A percentile compares a stretch with the other conserved stretches of the same genome.
These are phyloP conservation scores for Schizosaccharomyces octosporus DNA, from an alignment of 805 yeast species.

Conservation along the genomic window DNA sequence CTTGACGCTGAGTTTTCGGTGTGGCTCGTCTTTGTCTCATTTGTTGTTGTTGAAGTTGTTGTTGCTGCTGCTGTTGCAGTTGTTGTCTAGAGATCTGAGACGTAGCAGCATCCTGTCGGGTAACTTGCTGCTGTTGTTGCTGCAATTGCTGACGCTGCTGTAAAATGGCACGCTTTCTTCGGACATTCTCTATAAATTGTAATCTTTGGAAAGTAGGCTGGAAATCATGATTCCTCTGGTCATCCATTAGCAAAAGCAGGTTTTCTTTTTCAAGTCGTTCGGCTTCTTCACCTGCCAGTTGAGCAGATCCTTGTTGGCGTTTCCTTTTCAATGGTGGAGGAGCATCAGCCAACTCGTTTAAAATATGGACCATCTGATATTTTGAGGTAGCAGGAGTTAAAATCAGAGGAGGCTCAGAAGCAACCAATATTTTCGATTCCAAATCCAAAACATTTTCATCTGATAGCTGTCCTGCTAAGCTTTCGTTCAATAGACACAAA, in stretches of 20 bases:
- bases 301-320: not conserved
- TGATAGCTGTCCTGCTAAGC: not conserved
- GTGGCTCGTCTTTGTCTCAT: not conserved
- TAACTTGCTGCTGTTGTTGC: not conserved
- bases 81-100: not conserved
- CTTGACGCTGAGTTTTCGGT: not conserved
- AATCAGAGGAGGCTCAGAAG: not conserved
- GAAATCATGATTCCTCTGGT: not conserved
- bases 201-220: conserved; percentile 1
- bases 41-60: not conserved
- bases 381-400: not conserved
- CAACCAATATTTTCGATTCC: not conserved
- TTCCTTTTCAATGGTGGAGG: not conserved
- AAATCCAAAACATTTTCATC: not conserved
- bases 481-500: not conserved
- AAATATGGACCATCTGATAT: not conserved
- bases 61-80: not conserved
- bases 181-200: not conserved
- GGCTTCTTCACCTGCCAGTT: conserved; percentile 1
- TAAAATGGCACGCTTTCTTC: not conserved
- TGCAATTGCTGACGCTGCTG: not conserved
- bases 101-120: not conserved
- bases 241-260: conserved; percentile 1
- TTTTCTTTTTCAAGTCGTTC: conserved; percentile 1
- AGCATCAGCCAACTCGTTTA: not conserved